Percentiles rank a stretch among this genome's conserved stretches.
phyloP scores from a whole-genome alignment of 805 yeast genomes.

The Metahyphopichia silvanorum region DNA sequence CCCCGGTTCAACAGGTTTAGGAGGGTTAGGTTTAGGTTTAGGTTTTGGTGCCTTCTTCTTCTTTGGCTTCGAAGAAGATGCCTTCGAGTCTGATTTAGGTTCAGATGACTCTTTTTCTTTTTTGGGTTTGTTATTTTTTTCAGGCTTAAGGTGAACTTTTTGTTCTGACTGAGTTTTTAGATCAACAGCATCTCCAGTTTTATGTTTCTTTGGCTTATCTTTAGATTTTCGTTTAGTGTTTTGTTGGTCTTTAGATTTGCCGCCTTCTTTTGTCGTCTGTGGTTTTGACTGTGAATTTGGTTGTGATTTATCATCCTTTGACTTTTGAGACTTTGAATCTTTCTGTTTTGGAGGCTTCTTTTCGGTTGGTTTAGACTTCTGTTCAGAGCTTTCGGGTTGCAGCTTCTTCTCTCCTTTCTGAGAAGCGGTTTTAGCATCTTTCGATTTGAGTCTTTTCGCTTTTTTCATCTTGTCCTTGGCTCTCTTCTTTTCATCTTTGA shows the following conservation, averaged over 20 bases:
- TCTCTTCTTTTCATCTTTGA: slow-evolving; percentile 3
- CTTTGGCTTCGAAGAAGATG: background rate
- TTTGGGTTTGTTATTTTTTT: slow-evolving; percentile 3
- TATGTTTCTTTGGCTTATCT: slow-evolving; percentile 5
- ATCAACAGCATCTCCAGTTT: background rate
- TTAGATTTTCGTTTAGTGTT: slow-evolving; percentile 4
- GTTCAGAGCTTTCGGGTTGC: too few relatives aligned
- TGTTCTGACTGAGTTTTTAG: too few relatives aligned
- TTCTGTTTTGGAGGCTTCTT: slow-evolving; percentile 4
- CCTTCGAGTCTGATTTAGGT: background rate
- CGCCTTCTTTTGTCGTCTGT: slow-evolving; percentile 6
- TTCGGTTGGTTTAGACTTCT: too few relatives aligned
- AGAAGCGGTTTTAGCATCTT: slow-evolving; percentile 4
- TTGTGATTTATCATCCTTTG: slow-evolving; percentile 7
- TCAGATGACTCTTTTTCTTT: slow-evolving; percentile 3
- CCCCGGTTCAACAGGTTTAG: too few relatives aligned
- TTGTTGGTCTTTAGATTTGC: slow-evolving; percentile 1
- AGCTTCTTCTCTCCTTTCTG: slow-evolving; percentile 1
- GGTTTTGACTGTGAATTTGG: slow-evolving; percentile 6
- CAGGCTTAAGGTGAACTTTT: too few relatives aligned
- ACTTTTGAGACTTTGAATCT: slow-evolving; percentile 1
- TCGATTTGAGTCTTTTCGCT: slow-evolving; percentile 3
- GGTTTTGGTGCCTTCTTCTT: slow-evolving; percentile 1
- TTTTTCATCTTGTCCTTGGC: slow-evolving; percentile 4
- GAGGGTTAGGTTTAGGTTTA: background rate